Percentiles rank a stretch among this genome's conserved stretches.
These are phyloP conservation scores for Cryptosporidium xiaoi DNA, from an alignment of 169 alveolate species.

Conservation along the genomic window DNA sequence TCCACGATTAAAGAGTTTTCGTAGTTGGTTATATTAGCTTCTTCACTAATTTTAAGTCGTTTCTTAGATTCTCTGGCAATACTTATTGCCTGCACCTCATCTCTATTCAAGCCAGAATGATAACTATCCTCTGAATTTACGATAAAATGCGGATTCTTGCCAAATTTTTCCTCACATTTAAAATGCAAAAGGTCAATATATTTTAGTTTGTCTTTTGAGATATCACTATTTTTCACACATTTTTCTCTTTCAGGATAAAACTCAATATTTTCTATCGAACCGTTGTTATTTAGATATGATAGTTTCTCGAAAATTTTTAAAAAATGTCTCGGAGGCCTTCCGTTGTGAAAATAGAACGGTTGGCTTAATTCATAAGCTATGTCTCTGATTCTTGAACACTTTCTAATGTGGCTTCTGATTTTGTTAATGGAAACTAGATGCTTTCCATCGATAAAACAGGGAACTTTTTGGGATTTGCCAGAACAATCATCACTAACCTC, in stretches of 20 bases:
- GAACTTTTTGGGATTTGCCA: background rate
- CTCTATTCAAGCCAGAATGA: conserved; percentile 7
- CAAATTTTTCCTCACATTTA: conserved; percentile 9
- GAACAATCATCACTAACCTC: background rate
- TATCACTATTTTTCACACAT: background rate
- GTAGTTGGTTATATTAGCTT: background rate
- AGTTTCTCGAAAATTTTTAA: background rate
- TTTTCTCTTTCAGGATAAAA: background rate
- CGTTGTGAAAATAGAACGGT: conserved; percentile 41
- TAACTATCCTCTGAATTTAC: background rate
- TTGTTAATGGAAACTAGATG: conserved; percentile 45
- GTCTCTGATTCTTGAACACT: conserved; percentile 70
- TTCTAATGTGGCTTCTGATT: conserved; percentile 48
- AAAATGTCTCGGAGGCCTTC: conserved; percentile 9
- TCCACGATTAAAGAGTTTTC: conserved; percentile 43
- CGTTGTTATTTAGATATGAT: background rate
- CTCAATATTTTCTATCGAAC: background rate
- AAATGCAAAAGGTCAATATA: conserved; percentile 18
- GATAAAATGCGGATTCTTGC: conserved; percentile 33
- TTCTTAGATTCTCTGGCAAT: conserved; percentile 14
- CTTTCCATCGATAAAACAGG: conserved; percentile 44
- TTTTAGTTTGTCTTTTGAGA: conserved; percentile 28
- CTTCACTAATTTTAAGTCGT: background rate
- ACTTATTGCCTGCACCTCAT: conserved; percentile 49
- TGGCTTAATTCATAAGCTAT: conserved; percentile 65